phyloP scores from a whole-genome alignment of 1,284 basidiomycete genomes.

The Pascua sp. region DNA sequence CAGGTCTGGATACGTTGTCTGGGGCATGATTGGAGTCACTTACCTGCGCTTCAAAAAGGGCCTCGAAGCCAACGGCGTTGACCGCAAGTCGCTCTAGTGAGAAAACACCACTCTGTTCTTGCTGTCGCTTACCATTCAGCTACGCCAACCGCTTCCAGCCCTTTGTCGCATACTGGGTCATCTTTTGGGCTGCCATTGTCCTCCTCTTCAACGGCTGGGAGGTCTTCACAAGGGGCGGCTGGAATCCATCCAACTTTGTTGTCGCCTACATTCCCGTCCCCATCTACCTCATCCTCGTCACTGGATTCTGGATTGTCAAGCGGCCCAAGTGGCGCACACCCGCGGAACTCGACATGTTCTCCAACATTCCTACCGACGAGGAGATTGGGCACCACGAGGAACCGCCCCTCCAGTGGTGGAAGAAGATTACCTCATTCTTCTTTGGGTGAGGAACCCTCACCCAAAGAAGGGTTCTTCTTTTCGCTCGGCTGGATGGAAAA shows the following conservation, averaged over 20 bases:
- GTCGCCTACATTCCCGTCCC: slow-evolving; percentile 25
- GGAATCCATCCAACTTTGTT: slow-evolving; percentile 37
- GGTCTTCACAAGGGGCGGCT: slow-evolving; percentile 21
- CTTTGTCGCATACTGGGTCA: slow-evolving; percentile 22
- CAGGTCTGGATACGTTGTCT: slow-evolving; percentile 19
- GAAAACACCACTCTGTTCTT: slow-evolving; percentile 13
- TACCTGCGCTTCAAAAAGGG: slow-evolving; percentile 33
- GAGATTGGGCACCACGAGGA: slow-evolving; percentile 59
- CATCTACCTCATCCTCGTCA: slow-evolving; percentile 13
- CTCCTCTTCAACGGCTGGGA: slow-evolving; percentile 28
- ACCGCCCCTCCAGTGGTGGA: too few species aligned
- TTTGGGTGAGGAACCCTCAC: too few species aligned
- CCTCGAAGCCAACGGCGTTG: slow-evolving; percentile 26
- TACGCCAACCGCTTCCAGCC: slow-evolving; percentile 17
- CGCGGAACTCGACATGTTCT: slow-evolving; percentile 75
- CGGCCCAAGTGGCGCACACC: slow-evolving; percentile 54
- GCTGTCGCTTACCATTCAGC: neutral
- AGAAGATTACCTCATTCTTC: too few species aligned
- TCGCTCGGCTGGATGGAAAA: too few species aligned
- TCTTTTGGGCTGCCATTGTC: slow-evolving; percentile 22
- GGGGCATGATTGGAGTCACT: slow-evolving; percentile 21
- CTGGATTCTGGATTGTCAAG: slow-evolving; percentile 39
- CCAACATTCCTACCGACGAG: slow-evolving; percentile 68
- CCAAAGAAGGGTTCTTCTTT: too few species aligned
- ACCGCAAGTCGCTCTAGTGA: slow-evolving; percentile 11